Evolutionary conservation across 805 yeast species (phyloP), one percentile per base, ranked within the genome.

Genomic region (Metschnikowia santaceciliae): DNA sequence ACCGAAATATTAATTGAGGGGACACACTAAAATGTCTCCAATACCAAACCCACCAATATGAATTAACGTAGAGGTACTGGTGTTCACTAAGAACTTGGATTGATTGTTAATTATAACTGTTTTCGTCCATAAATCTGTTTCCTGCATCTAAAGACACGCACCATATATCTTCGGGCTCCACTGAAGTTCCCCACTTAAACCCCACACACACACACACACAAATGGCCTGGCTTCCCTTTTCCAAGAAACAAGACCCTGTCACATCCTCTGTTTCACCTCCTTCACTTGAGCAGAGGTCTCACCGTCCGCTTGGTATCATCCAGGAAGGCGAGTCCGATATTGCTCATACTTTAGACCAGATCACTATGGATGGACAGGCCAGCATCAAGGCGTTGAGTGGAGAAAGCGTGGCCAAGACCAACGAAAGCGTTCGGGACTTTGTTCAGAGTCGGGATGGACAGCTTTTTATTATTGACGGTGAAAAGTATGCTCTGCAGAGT

Each of bases 401-500:
- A 17, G 50, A 54, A 19, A 43, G 54, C 3, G 45, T 40, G 34
- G 47, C 47, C 11, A 53, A 54, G 32, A 52, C 53, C 32, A 62
- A 64, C 33, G 51, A 54, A 5, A 43, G 67, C 4, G 71, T 72
- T 2, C 47, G 57, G 4, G 62, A 63, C 3, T 73, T 72, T 54
- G 75, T 73, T 0, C 34, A 49, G 0, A 57, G 53, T 6, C 59
- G 60, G 33, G 75, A 74, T 3, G 59, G 61, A 26, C 71, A 71
- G 46, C 48, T 69, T 57, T 74, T 68, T 49, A 62, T 73, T 11
- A 72, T 74, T 42, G 78, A 74, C 50, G 78, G 78, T 6, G 77
- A 73, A 54, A 70, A 66, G 55, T 65, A 54, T 40, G 42, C 56
- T n/a, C 51, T 62, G 17, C 63, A 69, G 52, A 74, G 80, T 56